Evolutionary conservation across 2,329 filamentous ascomycete genomes (phyloP).

Genomic region (Verruconis gallopava): DNA sequence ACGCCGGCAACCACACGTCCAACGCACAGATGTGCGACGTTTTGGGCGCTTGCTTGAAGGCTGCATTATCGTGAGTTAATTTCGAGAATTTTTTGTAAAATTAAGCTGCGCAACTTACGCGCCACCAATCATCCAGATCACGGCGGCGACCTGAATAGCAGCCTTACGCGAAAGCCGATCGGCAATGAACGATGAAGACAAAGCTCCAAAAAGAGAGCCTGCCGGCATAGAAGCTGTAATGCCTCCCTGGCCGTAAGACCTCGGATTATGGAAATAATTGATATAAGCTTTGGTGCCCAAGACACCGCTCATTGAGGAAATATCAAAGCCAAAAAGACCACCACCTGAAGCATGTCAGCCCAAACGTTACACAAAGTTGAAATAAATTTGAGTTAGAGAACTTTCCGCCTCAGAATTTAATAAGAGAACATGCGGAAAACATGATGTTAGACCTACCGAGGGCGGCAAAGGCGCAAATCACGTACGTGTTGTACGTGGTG

Average conservation of each 20-base stretch:
- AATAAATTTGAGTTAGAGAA: neutral
- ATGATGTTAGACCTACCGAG: constrained; percentile 34
- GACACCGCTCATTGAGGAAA: constrained; percentile 27
- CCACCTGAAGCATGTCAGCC: constrained; percentile 18
- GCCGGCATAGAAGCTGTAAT: constrained; percentile 38
- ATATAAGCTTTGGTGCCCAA: constrained; percentile 25
- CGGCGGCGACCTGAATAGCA: constrained; percentile 30
- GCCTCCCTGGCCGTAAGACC: constrained; percentile 23
- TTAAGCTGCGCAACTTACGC: constrained; percentile 14
- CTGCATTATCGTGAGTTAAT: too few species aligned
- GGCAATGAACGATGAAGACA: constrained; percentile 33
- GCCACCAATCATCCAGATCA: constrained; percentile 35
- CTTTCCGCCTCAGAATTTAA: neutral
- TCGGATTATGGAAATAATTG: constrained; percentile 23
- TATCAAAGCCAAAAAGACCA: constrained; percentile 27
- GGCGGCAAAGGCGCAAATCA: constrained; percentile 49
- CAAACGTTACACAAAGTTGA: too few species aligned
- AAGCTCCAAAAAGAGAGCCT: constrained; percentile 35
- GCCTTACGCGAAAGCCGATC: constrained; percentile 31
- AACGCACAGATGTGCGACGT: constrained; percentile 34
- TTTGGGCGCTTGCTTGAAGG: constrained; percentile 25
- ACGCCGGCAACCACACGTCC: constrained; percentile 74
- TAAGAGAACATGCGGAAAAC: neutral
- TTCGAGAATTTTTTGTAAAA: neutral
- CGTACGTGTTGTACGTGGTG: constrained; percentile 38